Evolutionary conservation across 306 rosid species (phyloP).

Genomic region (Benincasa hispida): DNA sequence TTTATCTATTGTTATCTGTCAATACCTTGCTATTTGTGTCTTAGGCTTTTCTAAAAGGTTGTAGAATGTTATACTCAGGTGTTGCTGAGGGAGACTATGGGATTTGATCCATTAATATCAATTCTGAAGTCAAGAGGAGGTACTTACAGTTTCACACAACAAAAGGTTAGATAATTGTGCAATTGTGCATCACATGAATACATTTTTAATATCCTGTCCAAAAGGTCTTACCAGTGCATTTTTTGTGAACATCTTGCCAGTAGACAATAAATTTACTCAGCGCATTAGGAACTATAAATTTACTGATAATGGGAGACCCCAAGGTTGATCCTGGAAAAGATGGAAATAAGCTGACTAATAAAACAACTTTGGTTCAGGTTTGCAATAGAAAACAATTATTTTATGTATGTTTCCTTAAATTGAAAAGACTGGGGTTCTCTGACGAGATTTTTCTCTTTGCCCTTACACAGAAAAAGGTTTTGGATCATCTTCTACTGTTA

Average conservation of each 20-base stretch:
- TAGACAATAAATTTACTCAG: slow-evolving; percentile 91
- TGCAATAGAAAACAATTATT: not conserved
- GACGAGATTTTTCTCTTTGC: slow-evolving; percentile 18
- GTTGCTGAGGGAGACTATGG: slow-evolving; percentile 75
- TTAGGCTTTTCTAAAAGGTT: slow-evolving; percentile 11
- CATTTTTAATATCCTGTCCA: not conserved
- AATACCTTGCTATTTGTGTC: not conserved
- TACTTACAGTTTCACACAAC: slow-evolving; percentile 67
- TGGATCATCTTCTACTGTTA: slow-evolving; percentile 74
- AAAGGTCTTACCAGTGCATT: slow-evolving; percentile 29
- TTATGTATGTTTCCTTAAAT: slow-evolving; percentile 7
- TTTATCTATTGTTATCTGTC: slow-evolving; percentile 6
- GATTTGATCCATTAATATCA: slow-evolving; percentile 72
- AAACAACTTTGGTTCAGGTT: slow-evolving; percentile 78
- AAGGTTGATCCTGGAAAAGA: slow-evolving; percentile 74
- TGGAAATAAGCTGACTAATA: slow-evolving; percentile 58
- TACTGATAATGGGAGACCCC: slow-evolving; percentile 59
- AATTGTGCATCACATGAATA: slow-evolving; percentile 15
- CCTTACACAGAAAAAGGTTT: slow-evolving; percentile 46
- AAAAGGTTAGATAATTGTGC: slow-evolving; percentile 65
- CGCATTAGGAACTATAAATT: slow-evolving; percentile 63
- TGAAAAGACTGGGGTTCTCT: slow-evolving; percentile 16
- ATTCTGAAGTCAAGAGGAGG: slow-evolving; percentile 66
- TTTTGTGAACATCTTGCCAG: slow-evolving; percentile 48
- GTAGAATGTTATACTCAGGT: slow-evolving; percentile 32